Evolutionary conservation across 305 asterid genomes (phyloP).

Genomic region (Fraxinus baroniana): DNA sequence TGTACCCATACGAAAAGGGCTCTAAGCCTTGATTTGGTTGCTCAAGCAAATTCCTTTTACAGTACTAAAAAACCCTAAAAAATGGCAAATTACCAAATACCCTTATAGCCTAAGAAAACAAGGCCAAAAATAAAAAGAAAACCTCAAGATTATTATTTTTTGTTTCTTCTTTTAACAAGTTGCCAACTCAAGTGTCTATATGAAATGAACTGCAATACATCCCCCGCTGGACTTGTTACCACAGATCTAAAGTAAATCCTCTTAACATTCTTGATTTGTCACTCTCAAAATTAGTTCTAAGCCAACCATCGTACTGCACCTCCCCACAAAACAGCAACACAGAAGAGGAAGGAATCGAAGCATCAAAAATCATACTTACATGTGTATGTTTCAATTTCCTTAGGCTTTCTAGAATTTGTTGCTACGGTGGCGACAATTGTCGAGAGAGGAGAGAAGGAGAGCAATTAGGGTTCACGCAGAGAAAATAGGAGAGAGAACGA

Average conservation of each 20-base stretch:
- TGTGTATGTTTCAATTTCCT: too few relatives aligned
- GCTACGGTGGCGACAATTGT: too few relatives aligned
- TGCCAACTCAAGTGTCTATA: background rate
- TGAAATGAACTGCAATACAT: background rate
- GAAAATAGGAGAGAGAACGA: too few relatives aligned
- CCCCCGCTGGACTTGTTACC: background rate
- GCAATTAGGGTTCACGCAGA: too few relatives aligned
- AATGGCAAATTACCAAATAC: background rate
- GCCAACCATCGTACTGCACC: background rate
- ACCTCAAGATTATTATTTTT: background rate
- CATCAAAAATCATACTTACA: too few relatives aligned
- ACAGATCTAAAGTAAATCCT: background rate
- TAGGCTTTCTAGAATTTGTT: too few relatives aligned
- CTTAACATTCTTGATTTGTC: background rate
- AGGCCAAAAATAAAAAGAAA: background rate
- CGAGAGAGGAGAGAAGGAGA: too few relatives aligned
- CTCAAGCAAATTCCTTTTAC: constrained; percentile 58
- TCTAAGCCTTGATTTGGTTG: constrained; percentile 83
- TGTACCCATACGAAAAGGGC: constrained; percentile 51
- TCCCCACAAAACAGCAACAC: background rate
- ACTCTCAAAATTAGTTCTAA: background rate
- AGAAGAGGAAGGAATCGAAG: too few relatives aligned
- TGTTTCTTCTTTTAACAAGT: background rate
- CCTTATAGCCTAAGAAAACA: background rate
- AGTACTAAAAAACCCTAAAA: background rate